A percentile compares a stretch with the other conserved stretches of the same genome.
phyloP scores from a whole-genome alignment of 805 yeast species.

The Peterozyma toletana region DNA sequence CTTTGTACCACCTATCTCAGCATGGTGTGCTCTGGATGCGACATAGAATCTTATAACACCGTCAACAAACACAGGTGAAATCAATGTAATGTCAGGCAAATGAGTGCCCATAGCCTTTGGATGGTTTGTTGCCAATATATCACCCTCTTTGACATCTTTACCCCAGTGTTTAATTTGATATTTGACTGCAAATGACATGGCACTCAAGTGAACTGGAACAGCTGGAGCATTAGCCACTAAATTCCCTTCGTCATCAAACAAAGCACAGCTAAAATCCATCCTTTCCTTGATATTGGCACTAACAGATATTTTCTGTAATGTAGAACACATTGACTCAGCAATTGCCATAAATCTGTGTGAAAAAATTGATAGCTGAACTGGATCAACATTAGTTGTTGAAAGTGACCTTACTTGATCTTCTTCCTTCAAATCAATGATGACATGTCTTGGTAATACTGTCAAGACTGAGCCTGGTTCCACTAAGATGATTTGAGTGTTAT shows the following conservation, averaged over 20 bases:
- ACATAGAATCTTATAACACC: conserved; percentile 41
- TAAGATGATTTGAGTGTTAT: conserved; percentile 27
- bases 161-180: conserved; percentile 31
- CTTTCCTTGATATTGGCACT: conserved; percentile 41
- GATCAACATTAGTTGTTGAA: conserved; percentile 33
- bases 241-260: conserved; percentile 37
- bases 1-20: conserved; percentile 55
- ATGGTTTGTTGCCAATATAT: conserved; percentile 33
- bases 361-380: conserved; percentile 35
- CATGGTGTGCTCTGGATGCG: conserved; percentile 57
- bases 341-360: conserved; percentile 42
- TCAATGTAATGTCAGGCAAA: conserved; percentile 46
- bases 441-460: conserved; percentile 26
- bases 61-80: conserved; percentile 46
- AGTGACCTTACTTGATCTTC: conserved; percentile 20
- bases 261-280: conserved; percentile 40
- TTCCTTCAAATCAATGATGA: conserved; percentile 18
- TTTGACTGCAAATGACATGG: conserved; percentile 35
- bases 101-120: conserved; percentile 42
- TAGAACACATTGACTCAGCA: conserved; percentile 42
- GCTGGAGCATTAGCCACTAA: conserved; percentile 38
- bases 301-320: conserved; percentile 35
- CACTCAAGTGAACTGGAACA: conserved; percentile 42
- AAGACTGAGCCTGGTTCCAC: conserved; percentile 26
- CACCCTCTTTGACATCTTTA: conserved; percentile 30